Evolutionary conservation across 345 rosid genomes (phyloP).

Genomic region (Euphorbia pulcherrima): DNA sequence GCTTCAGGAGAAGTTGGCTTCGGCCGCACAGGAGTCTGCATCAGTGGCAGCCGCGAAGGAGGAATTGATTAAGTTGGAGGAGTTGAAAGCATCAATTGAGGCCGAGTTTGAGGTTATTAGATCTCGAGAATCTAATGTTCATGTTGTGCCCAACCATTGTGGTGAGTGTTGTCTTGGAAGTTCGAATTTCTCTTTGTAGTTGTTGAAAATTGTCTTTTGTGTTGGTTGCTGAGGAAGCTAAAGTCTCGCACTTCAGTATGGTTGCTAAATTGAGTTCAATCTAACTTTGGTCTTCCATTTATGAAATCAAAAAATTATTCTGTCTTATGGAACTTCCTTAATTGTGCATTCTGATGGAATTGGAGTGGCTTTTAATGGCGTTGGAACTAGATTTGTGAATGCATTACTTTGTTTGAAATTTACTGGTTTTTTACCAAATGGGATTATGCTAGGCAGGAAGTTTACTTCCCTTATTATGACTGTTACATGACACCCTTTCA

Average conservation of each 20-base stretch:
- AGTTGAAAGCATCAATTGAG: slow-evolving; percentile 68
- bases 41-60: slow-evolving; percentile 27
- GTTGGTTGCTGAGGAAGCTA: background rate
- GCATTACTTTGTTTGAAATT: background rate
- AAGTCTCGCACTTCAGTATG: background rate
- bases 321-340: background rate
- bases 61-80: slow-evolving; percentile 64
- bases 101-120: slow-evolving; percentile 73
- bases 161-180: slow-evolving; percentile 44
- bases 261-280: background rate
- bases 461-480: background rate
- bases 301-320: too few species aligned
- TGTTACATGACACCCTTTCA: background rate
- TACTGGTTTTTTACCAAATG: background rate
- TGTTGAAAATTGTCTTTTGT: background rate
- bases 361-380: background rate
- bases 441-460: background rate
- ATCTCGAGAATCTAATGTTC: slow-evolving; percentile 69
- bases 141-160: slow-evolving; percentile 87
- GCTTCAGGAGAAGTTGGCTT: slow-evolving; percentile 26
- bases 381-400: background rate
- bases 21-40: slow-evolving; percentile 17
- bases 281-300: too few species aligned
- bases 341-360: background rate
- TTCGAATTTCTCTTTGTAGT: background rate